phyloP scores from a whole-genome alignment of 371 early-diverging fungal species.

The Mortierella sp. region DNA sequence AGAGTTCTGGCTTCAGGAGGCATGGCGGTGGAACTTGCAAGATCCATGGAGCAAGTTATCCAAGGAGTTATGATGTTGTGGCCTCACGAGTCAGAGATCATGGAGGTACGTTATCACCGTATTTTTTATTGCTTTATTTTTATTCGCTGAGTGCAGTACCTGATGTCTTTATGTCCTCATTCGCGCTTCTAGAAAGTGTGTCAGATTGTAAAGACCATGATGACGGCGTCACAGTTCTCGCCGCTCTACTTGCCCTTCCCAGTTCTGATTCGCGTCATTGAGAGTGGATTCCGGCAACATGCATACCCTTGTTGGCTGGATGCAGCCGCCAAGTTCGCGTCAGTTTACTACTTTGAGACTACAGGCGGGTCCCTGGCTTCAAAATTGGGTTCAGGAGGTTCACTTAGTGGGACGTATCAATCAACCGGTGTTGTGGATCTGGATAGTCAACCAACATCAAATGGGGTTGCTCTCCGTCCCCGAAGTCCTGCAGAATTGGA shows the following conservation, averaged over 20 bases:
- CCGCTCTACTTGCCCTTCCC: constrained; percentile 65
- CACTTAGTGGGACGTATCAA: background rate
- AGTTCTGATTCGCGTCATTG: constrained; percentile 56
- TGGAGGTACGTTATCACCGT: constrained; percentile 22
- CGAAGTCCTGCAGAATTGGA: constrained; percentile 30
- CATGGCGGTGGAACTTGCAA: constrained; percentile 38
- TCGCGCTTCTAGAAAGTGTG: constrained; percentile 56
- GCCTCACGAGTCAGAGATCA: constrained; percentile 47
- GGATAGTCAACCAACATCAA: constrained; percentile 13
- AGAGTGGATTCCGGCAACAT: constrained; percentile 60
- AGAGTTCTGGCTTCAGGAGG: constrained; percentile 22
- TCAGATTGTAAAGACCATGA: constrained; percentile 67
- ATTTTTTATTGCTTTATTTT: background rate
- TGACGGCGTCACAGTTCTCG: constrained; percentile 63
- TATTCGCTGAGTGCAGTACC: background rate
- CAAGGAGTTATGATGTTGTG: constrained; percentile 43
- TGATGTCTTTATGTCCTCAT: background rate
- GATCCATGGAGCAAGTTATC: constrained; percentile 55
- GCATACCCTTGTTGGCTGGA: constrained; percentile 71
- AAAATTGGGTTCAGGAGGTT: constrained; percentile 27
- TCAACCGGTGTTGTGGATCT: constrained; percentile 23
- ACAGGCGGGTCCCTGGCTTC: constrained; percentile 45
- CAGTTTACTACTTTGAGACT: constrained; percentile 69
- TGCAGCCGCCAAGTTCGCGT: constrained; percentile 66
- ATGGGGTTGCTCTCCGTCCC: background rate